phyloP scores from a whole-genome alignment of 139 green algal species.

The Microglena sp. region DNA sequence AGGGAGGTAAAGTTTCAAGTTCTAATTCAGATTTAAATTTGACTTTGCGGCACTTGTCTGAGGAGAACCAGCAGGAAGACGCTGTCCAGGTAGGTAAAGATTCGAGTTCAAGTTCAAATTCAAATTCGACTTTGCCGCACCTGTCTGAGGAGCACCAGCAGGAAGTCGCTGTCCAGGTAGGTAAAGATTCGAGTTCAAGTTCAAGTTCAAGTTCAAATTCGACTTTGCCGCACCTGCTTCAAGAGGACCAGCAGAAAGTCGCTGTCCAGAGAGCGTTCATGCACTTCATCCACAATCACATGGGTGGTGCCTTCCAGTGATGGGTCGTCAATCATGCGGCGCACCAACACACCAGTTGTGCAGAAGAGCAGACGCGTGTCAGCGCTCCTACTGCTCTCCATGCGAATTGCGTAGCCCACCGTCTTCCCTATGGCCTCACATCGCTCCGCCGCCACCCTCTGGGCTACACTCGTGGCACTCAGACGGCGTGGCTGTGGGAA shows the following conservation, averaged over 20 bases:
- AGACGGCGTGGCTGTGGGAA: conserved; percentile 88
- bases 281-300: conserved; percentile 63
- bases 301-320: conserved; percentile 35
- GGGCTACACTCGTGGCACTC: conserved; percentile 75
- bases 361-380: conserved; percentile 29
- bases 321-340: conserved; percentile 35
- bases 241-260: conserved; percentile 69
- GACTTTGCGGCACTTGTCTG: too few relatives aligned
- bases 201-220: not conserved
- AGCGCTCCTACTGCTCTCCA: conserved; percentile 8
- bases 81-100: too few relatives aligned
- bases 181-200: not conserved
- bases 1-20: too few relatives aligned
- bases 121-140: too few relatives aligned
- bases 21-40: too few relatives aligned
- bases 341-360: conserved; percentile 52
- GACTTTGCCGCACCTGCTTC: conserved; percentile 3
- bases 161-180: not conserved
- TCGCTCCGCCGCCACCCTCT: conserved; percentile 71
- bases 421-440: conserved; percentile 35
- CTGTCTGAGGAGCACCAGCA: too few relatives aligned
- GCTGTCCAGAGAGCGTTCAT: conserved; percentile 15
- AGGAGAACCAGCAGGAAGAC: too few relatives aligned
- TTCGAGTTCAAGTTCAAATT: too few relatives aligned
- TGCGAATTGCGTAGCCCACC: conserved; percentile 43